These are phyloP conservation scores for Hypoxylon sp. DNA, from an alignment of 2,329 filamentous ascomycete genomes.

Conservation along the genomic window DNA sequence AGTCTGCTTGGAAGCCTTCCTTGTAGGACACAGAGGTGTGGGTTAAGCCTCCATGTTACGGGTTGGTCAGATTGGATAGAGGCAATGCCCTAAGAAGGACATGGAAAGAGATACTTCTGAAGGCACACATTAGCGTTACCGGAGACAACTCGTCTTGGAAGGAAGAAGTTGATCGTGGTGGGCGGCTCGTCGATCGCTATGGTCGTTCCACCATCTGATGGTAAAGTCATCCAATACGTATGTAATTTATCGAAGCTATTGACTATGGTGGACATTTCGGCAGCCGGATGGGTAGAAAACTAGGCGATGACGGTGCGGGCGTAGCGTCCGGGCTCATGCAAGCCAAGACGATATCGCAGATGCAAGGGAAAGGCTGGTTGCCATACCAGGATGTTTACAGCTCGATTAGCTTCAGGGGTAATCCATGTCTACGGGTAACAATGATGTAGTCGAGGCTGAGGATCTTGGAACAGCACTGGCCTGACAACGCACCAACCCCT, in stretches of 20 bases:
- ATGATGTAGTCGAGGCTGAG: slow-evolving; percentile 47
- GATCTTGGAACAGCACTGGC: slow-evolving; percentile 40
- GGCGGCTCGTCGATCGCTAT: slow-evolving; percentile 33
- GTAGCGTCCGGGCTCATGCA: slow-evolving; percentile 44
- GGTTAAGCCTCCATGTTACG: slow-evolving; percentile 23
- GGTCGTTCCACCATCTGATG: slow-evolving; percentile 31
- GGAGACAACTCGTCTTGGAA: slow-evolving; percentile 34
- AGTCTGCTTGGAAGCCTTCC: slow-evolving; percentile 27
- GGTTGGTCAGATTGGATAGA: slow-evolving; percentile 10
- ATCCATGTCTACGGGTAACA: slow-evolving; percentile 43
- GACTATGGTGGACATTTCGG: slow-evolving; percentile 39
- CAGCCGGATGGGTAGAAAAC: slow-evolving; percentile 30
- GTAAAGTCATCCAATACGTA: slow-evolving; percentile 28
- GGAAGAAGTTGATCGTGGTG: slow-evolving; percentile 30
- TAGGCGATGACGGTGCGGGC: slow-evolving; percentile 31
- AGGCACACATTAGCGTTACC: slow-evolving; percentile 25
- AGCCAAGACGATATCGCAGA: slow-evolving; percentile 46
- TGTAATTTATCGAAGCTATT: slow-evolving; percentile 26
- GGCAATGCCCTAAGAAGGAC: slow-evolving; percentile 14
- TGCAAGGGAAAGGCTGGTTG: slow-evolving; percentile 45
- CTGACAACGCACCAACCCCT: slow-evolving; percentile 45
- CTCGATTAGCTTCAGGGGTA: slow-evolving; percentile 31
- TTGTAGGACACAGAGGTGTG: slow-evolving; percentile 29
- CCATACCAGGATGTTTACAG: slow-evolving; percentile 36
- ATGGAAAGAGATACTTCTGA: slow-evolving; percentile 22